Conservation (phyloP, 202 grass and related monocot genomes). For the Schoenoplectus tabernaemontani region DNA sequence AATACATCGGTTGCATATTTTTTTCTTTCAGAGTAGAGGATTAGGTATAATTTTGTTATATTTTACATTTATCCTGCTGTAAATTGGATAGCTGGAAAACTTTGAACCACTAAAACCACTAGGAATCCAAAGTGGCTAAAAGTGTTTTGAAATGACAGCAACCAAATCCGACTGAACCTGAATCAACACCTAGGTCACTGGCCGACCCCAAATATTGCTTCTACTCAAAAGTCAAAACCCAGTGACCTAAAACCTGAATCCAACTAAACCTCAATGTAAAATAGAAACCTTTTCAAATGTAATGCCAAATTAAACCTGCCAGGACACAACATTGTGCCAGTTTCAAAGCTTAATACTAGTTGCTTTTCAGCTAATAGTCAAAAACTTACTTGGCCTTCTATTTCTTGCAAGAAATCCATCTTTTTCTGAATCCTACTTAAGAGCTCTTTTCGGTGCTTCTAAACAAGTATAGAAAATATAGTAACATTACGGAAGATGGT, state of each 20-base stretch:
- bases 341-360: slow-evolving; percentile 24
- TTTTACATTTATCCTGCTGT: background rate
- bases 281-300: background rate
- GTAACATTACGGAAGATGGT: background rate
- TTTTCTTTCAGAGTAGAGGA: background rate
- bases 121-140: background rate
- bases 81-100: background rate
- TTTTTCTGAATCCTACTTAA: slow-evolving; percentile 60
- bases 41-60: background rate
- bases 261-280: background rate
- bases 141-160: background rate
- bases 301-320: background rate
- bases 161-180: background rate
- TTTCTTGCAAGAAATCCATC: slow-evolving; percentile 62
- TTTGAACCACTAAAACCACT: background rate
- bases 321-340: background rate
- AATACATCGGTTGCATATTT: slow-evolving; percentile 13
- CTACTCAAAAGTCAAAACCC: background rate
- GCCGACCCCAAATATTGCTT: slow-evolving; percentile 2
- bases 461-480: slow-evolving; percentile 15
- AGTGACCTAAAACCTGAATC: too few species aligned
- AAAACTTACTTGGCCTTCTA: slow-evolving; percentile 75
- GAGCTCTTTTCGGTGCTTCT: slow-evolving; percentile 56
- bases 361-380: background rate
- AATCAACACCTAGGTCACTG: background rate